Conservation (phyloP, 352 stramenopile genomes). For the Globisporangium nodosum region DNA sequence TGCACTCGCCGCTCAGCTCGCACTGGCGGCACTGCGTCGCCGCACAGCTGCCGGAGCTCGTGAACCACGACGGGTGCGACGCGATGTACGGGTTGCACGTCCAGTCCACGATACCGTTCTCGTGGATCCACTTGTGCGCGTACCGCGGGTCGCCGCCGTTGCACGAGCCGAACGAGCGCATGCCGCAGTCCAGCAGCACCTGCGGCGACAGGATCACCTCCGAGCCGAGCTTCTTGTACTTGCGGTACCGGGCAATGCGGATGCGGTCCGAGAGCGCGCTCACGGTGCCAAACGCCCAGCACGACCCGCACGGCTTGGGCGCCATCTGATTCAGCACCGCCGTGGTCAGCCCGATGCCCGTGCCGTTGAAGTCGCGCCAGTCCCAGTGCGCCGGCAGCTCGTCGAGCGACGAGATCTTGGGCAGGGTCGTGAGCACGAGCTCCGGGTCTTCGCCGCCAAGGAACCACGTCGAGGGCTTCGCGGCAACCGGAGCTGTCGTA, state of each 20-base stretch:
- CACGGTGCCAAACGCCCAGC: slow-evolving; percentile 70
- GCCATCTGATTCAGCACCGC: slow-evolving; percentile 80
- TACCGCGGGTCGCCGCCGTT: slow-evolving; percentile 74
- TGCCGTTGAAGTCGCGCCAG: slow-evolving; percentile 76
- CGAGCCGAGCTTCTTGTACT: slow-evolving; percentile 43
- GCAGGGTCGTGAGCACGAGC: slow-evolving; percentile 37
- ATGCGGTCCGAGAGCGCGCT: slow-evolving; percentile 76
- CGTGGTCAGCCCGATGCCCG: slow-evolving; percentile 66
- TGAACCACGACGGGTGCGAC: slow-evolving; percentile 69
- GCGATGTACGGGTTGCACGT: slow-evolving; percentile 83
- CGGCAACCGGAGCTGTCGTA: slow-evolving; percentile 5
- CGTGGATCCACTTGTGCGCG: slow-evolving; percentile 80
- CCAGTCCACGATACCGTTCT: slow-evolving; percentile 77
- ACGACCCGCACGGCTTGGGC: slow-evolving; percentile 67
- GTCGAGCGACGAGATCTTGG: slow-evolving; percentile 37
- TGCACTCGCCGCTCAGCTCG: slow-evolving; percentile 51
- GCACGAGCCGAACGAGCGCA: slow-evolving; percentile 77
- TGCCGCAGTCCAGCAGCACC: slow-evolving; percentile 68
- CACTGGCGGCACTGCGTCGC: slow-evolving; percentile 66
- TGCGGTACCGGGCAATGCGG: slow-evolving; percentile 59
- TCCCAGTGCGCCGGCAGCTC: slow-evolving; percentile 71
- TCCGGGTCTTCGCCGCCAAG: slow-evolving; percentile 57
- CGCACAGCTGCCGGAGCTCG: slow-evolving; percentile 41
- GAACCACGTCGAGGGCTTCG: slow-evolving; percentile 56
- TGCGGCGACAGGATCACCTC: slow-evolving; percentile 68